Evolutionary conservation across 441 rosid genomes (phyloP).

Genomic region (Geranium incanum): DNA sequence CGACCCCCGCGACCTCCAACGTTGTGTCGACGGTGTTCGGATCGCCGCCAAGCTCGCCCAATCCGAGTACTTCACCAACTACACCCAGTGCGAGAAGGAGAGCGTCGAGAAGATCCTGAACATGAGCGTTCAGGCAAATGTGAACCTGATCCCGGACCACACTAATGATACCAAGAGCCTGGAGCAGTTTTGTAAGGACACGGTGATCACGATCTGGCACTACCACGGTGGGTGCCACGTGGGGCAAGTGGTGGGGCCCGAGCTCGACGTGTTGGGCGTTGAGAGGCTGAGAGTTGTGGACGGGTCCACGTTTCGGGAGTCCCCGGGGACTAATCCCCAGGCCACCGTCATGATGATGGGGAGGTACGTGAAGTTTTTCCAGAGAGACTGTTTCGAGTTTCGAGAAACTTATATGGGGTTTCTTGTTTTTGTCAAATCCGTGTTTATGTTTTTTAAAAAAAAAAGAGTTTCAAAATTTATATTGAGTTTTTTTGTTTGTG

Average conservation of each 20-base stretch:
- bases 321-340: slow-evolving; percentile 97
- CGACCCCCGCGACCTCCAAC: slow-evolving; percentile 56
- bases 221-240: slow-evolving; percentile 94
- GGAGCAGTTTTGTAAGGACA: slow-evolving; percentile 92
- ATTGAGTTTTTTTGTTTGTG: too few species aligned
- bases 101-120: slow-evolving; percentile 65
- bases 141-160: slow-evolving; percentile 71
- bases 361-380: slow-evolving; percentile 35
- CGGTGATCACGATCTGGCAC: slow-evolving; percentile 95
- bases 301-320: slow-evolving; percentile 64
- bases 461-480: too few species aligned
- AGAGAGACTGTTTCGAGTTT: too few species aligned
- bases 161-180: slow-evolving; percentile 70
- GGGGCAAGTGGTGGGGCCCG: slow-evolving; percentile 57
- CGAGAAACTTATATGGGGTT: too few species aligned
- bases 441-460: too few species aligned
- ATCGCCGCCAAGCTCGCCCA: slow-evolving; percentile 53
- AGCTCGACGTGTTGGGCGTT: slow-evolving; percentile 59
- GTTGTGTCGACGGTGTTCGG: slow-evolving; percentile 78
- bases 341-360: slow-evolving; percentile 96
- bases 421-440: too few species aligned
- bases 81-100: slow-evolving; percentile 45
- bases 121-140: slow-evolving; percentile 60
- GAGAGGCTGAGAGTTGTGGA: slow-evolving; percentile 69
- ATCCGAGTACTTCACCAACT: slow-evolving; percentile 55